These are phyloP conservation scores for Exserohilum rostratum DNA, from an alignment of 2,329 filamentous ascomycete genomes.

Conservation along the genomic window DNA sequence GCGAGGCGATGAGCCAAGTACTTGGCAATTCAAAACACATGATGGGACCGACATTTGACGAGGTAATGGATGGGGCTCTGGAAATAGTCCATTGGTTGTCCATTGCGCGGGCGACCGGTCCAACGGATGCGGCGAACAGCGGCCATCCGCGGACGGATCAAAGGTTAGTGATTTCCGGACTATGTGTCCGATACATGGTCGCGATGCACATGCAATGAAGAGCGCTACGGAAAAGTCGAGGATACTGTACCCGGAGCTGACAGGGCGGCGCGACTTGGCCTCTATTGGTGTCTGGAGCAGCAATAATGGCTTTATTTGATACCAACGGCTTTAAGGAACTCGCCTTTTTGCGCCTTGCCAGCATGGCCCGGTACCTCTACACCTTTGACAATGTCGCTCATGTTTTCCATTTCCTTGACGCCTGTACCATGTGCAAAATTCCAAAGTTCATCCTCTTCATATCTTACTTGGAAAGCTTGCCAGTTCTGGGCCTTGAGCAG, in stretches of 20 bases:
- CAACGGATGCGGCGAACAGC: background rate
- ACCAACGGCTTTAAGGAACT: slow-evolving; percentile 43
- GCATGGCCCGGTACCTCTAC: slow-evolving; percentile 28
- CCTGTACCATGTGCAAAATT: slow-evolving; percentile 48
- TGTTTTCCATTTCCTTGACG: slow-evolving; percentile 52
- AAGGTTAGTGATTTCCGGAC: background rate
- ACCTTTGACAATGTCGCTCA: slow-evolving; percentile 52
- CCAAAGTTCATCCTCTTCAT: slow-evolving; percentile 50
- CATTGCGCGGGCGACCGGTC: background rate
- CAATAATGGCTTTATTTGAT: slow-evolving; percentile 36
- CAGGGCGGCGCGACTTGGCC: background rate
- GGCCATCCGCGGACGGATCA: background rate
- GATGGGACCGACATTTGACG: no score
- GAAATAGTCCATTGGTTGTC: background rate
- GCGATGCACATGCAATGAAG: background rate
- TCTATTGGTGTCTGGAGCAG: background rate
- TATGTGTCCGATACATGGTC: no score
- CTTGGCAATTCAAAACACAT: no score
- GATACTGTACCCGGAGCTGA: background rate
- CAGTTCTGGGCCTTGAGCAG: slow-evolving; percentile 53
- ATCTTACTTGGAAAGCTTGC: slow-evolving; percentile 54
- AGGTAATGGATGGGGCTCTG: no score
- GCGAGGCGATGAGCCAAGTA: no score
- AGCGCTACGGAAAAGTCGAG: background rate
- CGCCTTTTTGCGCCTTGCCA: slow-evolving; percentile 26